A percentile compares a stretch with the other conserved stretches of the same genome.
phyloP scores from a whole-genome alignment of 106 monocot species.

The Alisma plantagoaquatica region DNA sequence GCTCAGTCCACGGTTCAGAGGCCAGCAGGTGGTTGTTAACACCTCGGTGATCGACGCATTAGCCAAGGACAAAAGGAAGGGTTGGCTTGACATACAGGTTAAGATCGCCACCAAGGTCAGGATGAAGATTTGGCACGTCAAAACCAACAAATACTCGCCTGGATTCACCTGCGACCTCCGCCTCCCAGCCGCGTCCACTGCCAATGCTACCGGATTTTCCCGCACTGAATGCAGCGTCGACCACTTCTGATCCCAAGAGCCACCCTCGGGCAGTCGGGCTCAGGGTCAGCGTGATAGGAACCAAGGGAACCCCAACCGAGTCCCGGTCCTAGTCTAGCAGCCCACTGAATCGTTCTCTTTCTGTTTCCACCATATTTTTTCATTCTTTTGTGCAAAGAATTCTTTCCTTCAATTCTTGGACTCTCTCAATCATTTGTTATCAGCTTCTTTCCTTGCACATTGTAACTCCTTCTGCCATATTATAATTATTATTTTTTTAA shows the following conservation, averaged over 20 bases:
- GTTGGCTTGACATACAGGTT: constrained; percentile 13
- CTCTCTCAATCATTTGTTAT: no score
- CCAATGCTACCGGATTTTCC: background rate
- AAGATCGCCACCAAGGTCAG: constrained; percentile 9
- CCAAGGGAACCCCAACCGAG: no score
- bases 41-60: background rate
- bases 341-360: no score
- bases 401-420: no score
- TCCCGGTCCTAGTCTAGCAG: no score
- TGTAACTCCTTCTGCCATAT: no score
- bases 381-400: no score
- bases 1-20: constrained; percentile 23
- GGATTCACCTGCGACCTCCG: constrained; percentile 5
- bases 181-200: background rate
- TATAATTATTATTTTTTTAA: no score
- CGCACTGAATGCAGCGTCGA: constrained; percentile 14
- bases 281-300: no score
- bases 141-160: constrained; percentile 15
- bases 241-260: constrained; percentile 29
- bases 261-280: no score
- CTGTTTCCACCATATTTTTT: no score
- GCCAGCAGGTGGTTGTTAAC: constrained; percentile 10
- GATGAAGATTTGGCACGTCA: constrained; percentile 23
- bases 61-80: constrained; percentile 10
- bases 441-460: no score